Conservation (phyloP, 108 stramenopile genomes). For the Aureococcus anophagefferens region DNA sequence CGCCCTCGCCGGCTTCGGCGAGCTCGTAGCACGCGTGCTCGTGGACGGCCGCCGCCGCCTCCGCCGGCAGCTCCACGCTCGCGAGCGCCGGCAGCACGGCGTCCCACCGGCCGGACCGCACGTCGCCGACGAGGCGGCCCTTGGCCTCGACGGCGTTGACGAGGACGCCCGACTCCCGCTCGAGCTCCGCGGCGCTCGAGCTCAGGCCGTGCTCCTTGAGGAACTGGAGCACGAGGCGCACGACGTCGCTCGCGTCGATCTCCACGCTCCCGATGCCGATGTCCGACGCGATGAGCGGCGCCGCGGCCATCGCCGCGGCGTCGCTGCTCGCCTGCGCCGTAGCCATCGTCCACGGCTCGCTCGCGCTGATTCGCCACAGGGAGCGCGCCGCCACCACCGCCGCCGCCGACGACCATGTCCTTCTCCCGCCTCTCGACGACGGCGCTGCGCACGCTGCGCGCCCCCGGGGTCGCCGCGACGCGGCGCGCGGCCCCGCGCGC, state of each 20-base stretch:
- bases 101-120: slow-evolving; percentile 42
- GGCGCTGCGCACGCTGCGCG: too few species aligned
- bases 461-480: too few species aligned
- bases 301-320: too few species aligned
- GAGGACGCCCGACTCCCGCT: slow-evolving; percentile 33
- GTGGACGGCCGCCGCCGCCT: slow-evolving; percentile 33
- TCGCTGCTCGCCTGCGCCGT: too few species aligned
- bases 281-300: too few species aligned
- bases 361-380: too few species aligned
- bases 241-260: slow-evolving; percentile 40
- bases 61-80: slow-evolving; percentile 27
- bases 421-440: too few species aligned
- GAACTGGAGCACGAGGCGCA: slow-evolving; percentile 48
- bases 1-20: slow-evolving; percentile 34
- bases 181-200: slow-evolving; percentile 27
- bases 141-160: slow-evolving; percentile 40
- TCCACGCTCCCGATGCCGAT: slow-evolving; percentile 17
- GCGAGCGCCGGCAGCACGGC: slow-evolving; percentile 17
- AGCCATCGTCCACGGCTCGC: too few species aligned
- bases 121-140: slow-evolving; percentile 32
- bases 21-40: slow-evolving; percentile 32
- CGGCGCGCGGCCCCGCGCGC: too few species aligned
- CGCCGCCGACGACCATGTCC: too few species aligned
- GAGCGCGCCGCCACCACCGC: too few species aligned
- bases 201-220: slow-evolving; percentile 39